Base-by-base conservation (phyloP, 768 basidiomycete genomes). In the Trametes maxima region DNA sequence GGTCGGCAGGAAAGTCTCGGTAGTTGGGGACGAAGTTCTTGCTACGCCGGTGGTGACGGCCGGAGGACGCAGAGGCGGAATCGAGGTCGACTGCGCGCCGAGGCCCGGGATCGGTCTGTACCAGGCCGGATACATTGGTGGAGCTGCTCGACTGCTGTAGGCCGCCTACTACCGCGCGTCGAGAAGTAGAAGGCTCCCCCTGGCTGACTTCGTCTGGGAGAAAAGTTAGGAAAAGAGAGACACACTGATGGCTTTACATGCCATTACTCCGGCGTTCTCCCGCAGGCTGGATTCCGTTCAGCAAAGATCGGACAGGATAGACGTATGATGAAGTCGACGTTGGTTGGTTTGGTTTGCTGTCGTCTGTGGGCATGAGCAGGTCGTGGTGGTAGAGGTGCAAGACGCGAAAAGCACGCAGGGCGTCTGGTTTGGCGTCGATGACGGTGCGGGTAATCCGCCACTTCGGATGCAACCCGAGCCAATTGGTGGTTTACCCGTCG, bases 21-120 rank as follows among this genome's bases (percentile, higher is more conserved):
- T 68, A 69, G 56, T 67, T 69, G 54, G 67, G 56, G 1, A 42
- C 44, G 6, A 36, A 24, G 25, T 55, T 63, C 22, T 62, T 67
- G 48, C 59, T 58, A 33, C 60, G 42, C 45, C 21, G 46, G 24
- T 44, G 37, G 13, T 47, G 16, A 46, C 45, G 28, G 54, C 54
- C 51, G 51, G 28, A 25, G 11, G 33, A 43, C 5, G 14, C 11
- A 7, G 47, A 35, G 1, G 53, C 35, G 7, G 36, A 10, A 2
- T 58, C 43, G 1, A 17, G 39, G 46, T 47, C 55, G 51, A 48
- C 37, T 11, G 55, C 19, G n/a, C 24, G 46, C 7, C n/a, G 56
- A 12, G 22, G 52, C 2, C 19, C 4, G 5, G 24, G 19, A 21
- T n/a, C 12, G 28, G 28, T 48, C 24, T 44, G 14, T 12, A 5